A percentile compares a stretch with the other conserved stretches of the same genome.
phyloP scores from a whole-genome alignment of 2,329 filamentous ascomycete genomes.

The Diaporthe amygdali region DNA sequence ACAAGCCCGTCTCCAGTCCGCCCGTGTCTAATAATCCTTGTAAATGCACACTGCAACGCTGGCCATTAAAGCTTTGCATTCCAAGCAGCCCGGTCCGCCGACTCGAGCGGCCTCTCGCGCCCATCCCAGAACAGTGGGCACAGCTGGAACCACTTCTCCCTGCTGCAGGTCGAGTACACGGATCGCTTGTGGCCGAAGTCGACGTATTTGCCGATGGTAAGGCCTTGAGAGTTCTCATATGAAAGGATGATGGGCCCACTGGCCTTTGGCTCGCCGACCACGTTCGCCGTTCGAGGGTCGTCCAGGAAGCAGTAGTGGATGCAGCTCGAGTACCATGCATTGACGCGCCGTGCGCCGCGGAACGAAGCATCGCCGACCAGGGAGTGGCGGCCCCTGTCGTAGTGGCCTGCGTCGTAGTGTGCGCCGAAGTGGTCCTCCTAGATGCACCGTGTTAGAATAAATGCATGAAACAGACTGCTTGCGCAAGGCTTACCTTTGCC shows the following conservation, averaged over 20 bases:
- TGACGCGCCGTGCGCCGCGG: conserved; percentile 59
- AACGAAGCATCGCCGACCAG: conserved; percentile 62
- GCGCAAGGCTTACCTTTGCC: conserved; percentile 58
- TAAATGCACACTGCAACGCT: no score
- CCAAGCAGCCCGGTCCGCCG: conserved; percentile 49
- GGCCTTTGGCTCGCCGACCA: conserved; percentile 45
- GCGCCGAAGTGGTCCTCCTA: conserved; percentile 66
- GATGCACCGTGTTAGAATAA: background rate
- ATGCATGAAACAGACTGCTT: conserved; percentile 10
- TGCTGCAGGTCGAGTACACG: conserved; percentile 39
- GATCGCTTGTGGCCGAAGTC: conserved; percentile 44
- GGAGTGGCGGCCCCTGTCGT: conserved; percentile 65
- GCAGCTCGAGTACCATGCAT: conserved; percentile 61
- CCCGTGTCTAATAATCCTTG: no score
- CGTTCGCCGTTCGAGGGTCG: conserved; percentile 57
- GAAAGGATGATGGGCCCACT: conserved; percentile 28
- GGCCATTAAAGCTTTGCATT: conserved; percentile 47
- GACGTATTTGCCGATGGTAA: conserved; percentile 40
- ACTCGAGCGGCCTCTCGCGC: conserved; percentile 46
- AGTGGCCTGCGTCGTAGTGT: conserved; percentile 59
- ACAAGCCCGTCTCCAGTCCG: no score
- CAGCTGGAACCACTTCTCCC: conserved; percentile 48
- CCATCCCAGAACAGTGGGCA: conserved; percentile 56
- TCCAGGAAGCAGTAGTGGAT: conserved; percentile 67
- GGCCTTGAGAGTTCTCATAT: conserved; percentile 37